Evolutionary conservation across 2,329 filamentous ascomycete species (phyloP).

Genomic region (Fusarium penzigii): DNA sequence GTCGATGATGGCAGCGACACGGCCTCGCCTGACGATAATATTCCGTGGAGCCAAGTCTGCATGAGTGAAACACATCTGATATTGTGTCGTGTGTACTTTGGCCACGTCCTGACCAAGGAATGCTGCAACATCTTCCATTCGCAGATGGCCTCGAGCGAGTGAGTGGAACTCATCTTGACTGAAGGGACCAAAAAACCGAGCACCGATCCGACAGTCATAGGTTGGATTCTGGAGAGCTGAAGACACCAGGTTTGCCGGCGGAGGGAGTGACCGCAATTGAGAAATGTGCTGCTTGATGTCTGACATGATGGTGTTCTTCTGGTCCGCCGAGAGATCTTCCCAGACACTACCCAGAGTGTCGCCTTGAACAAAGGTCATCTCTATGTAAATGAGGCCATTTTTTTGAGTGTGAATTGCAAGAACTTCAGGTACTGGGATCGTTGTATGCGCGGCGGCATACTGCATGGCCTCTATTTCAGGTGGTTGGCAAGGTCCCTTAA

Average conservation of each 20-base stretch:
- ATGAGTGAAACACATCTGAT: conserved; percentile 43
- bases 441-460: conserved; percentile 30
- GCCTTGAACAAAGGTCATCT: conserved; percentile 30
- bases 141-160: conserved; percentile 19
- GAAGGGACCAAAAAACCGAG: conserved; percentile 28
- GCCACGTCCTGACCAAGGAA: conserved; percentile 26
- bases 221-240: conserved; percentile 29
- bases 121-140: conserved; percentile 22
- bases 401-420: conserved; percentile 23
- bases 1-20: conserved; percentile 45
- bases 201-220: conserved; percentile 29
- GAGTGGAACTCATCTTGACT: conserved; percentile 29
- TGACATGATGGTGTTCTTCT: conserved; percentile 20
- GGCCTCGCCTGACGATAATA: conserved; percentile 41
- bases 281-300: conserved; percentile 27
- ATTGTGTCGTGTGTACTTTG: conserved; percentile 24
- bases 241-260: conserved; percentile 22
- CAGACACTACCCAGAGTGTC: conserved; percentile 18
- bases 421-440: conserved; percentile 30
- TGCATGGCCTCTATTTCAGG: conserved; percentile 33
- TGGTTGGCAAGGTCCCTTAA: conserved; percentile 33
- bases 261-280: conserved; percentile 25
- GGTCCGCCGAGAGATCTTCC: conserved; percentile 19
- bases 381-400: conserved; percentile 23
- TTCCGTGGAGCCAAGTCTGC: conserved; percentile 46